Percentiles rank a stretch among this genome's conserved stretches.
Evolutionary conservation across 2,329 filamentous ascomycete genomes (phyloP).

Genomic region (Clarireedia hainanense): DNA sequence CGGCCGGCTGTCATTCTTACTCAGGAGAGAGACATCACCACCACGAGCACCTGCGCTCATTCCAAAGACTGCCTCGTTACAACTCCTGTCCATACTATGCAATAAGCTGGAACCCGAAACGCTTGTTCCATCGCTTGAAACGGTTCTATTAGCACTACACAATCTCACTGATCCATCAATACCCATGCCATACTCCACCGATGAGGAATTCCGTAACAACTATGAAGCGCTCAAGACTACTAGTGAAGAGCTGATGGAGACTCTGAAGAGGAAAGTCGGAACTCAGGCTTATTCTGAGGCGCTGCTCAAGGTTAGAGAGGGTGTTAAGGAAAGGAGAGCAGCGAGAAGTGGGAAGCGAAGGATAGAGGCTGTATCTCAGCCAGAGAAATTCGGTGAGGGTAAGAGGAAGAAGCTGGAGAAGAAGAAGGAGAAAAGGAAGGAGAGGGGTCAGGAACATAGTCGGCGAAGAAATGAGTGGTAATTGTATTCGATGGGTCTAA

Average conservation of each 20-base stretch:
- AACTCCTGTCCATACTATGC: slow-evolving; percentile 63
- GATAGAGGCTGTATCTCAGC: slow-evolving; percentile 76
- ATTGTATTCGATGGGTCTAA: not conserved
- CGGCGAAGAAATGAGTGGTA: slow-evolving; percentile 21
- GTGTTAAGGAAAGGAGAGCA: slow-evolving; percentile 63
- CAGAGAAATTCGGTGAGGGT: slow-evolving; percentile 67
- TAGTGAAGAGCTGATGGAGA: slow-evolving; percentile 69
- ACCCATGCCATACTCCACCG: slow-evolving; percentile 60
- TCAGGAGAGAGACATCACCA: slow-evolving; percentile 66
- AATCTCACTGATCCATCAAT: slow-evolving; percentile 78
- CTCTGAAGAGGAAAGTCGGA: slow-evolving; percentile 79
- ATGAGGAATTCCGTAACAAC: slow-evolving; percentile 58
- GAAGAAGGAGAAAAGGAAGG: slow-evolving; percentile 77
- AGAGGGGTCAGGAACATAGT: slow-evolving; percentile 65
- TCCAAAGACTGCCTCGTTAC: slow-evolving; percentile 68
- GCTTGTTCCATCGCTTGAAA: slow-evolving; percentile 55
- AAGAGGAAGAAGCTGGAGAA: slow-evolving; percentile 80
- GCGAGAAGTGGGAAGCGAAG: slow-evolving; percentile 75
- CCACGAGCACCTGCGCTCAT: slow-evolving; percentile 54
- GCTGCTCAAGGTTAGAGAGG: slow-evolving; percentile 64
- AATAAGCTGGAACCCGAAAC: slow-evolving; percentile 50
- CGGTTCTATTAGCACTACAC: slow-evolving; percentile 61
- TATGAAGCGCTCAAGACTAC: slow-evolving; percentile 66
- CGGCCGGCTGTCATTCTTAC: slow-evolving; percentile 66
- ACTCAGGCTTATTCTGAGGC: slow-evolving; percentile 70